Conservation (phyloP, 2,329 filamentous ascomycete genomes). For the Aureobasidium subglaciale region DNA sequence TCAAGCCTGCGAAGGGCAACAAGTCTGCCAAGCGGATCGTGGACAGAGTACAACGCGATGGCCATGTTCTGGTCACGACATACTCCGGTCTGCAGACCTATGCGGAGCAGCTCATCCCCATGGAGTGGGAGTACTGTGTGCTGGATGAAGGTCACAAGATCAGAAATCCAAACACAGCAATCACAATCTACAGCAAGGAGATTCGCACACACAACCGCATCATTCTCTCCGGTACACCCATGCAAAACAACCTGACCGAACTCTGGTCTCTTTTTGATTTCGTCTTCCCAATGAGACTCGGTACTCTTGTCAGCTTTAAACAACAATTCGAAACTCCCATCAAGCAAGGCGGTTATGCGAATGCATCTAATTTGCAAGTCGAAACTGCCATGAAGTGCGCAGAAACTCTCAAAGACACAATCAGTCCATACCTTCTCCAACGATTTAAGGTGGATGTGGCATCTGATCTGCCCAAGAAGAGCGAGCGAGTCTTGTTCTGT, state of each 20-base stretch:
- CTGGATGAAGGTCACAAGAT: conserved; percentile 98
- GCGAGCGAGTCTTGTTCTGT: conserved; percentile 91
- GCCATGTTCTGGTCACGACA: conserved; percentile 90
- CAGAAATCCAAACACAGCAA: conserved; percentile 87
- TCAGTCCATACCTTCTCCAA: conserved; percentile 87
- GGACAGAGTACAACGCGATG: conserved; percentile 70
- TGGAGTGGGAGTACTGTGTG: conserved; percentile 88
- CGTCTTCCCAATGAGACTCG: conserved; percentile 90
- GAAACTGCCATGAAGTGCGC: conserved; percentile 93
- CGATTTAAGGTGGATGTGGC: conserved; percentile 91
- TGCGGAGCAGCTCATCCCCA: conserved; percentile 68
- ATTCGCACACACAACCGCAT: conserved; percentile 81
- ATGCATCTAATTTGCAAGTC: conserved; percentile 87
- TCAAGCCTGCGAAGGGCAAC: conserved; percentile 46
- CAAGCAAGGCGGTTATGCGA: conserved; percentile 85
- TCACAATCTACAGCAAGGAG: conserved; percentile 93
- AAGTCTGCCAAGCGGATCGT: conserved; percentile 74
- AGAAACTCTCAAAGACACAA: conserved; percentile 85
- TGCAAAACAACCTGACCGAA: conserved; percentile 94
- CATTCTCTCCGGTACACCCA: conserved; percentile 91
- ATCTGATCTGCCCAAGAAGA: conserved; percentile 88
- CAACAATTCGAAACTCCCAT: conserved; percentile 93
- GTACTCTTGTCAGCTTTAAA: conserved; percentile 83
- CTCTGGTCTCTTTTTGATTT: conserved; percentile 98
- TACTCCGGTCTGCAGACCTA: conserved; percentile 96